Evolutionary conservation across 805 yeast species (phyloP).

Genomic region (Hanseniaspora taiwanica): DNA sequence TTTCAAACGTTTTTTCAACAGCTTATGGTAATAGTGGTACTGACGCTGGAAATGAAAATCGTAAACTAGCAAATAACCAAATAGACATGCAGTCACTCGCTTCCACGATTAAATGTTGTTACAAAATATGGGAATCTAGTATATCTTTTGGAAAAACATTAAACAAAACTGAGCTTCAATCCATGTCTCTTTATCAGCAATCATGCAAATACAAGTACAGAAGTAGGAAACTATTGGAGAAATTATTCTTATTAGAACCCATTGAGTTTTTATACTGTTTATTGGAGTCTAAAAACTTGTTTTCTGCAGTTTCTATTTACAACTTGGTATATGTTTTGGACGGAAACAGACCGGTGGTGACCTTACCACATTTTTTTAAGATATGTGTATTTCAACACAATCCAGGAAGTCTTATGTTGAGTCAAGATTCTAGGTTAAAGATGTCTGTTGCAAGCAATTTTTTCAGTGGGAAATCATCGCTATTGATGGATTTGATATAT

Average conservation of each 20-base stretch:
- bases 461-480: constrained; percentile 27
- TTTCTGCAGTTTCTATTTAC: constrained; percentile 27
- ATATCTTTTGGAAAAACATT: constrained; percentile 2
- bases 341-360: constrained; percentile 65
- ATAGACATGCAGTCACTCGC: constrained; percentile 52
- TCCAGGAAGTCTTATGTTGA: neutral
- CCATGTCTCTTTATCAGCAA: constrained; percentile 31
- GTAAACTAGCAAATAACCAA: constrained; percentile 30
- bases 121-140: constrained; percentile 55
- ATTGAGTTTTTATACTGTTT: constrained; percentile 59
- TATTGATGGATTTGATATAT: constrained; percentile 39
- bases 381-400: constrained; percentile 18
- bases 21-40: constrained; percentile 20
- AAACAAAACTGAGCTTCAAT: constrained; percentile 8
- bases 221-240: constrained; percentile 51
- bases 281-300: constrained; percentile 25
- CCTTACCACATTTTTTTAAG: constrained; percentile 54
- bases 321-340: constrained; percentile 68
- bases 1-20: constrained; percentile 21
- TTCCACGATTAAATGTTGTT: constrained; percentile 41
- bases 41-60: constrained; percentile 32
- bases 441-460: constrained; percentile 36
- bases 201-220: constrained; percentile 54
- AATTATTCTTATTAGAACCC: constrained; percentile 54
- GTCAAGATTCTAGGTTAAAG: constrained; percentile 4